Evolutionary conservation across 495 filamentous ascomycete species (phyloP), one percentile per base, ranked within the genome.

Genomic region (Thermothielavioides terrestris): DNA sequence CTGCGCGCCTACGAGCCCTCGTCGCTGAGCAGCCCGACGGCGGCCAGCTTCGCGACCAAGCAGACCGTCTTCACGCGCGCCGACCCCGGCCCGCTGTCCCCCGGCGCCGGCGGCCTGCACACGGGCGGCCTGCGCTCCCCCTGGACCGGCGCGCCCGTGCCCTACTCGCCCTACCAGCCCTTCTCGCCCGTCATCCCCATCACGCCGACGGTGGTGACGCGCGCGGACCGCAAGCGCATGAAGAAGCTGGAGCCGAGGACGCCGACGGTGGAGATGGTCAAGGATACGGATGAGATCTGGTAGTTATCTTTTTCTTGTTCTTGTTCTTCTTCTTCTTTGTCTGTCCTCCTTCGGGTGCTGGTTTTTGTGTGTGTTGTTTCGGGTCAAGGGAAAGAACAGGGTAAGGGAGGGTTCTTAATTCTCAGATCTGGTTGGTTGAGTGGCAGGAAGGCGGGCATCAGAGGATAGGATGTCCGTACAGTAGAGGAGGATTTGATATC

Each of bases 81-180:
- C 6, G 28, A 15, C 6, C 42, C 32, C 11, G 75, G 77, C 4
- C 48, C 41, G 0, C 28, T 42, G 18, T 59, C 61, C 0, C 77
- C 84, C 30, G 62, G 72, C 20, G 72, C 71, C 3, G 70, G 69
- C 1, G 54, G 57, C 0, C 28, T 62, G 54, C 31, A 9, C 4
- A 67, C 67, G 10, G 78, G 50, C 9, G 31, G 72, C n/a, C 46
- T 75, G 53, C 69, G 68, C 39, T 80, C 80, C 7, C 86, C 86
- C 0, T 77, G 79, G 56, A 89, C 85, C 0, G 88, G 85, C 5
- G 78, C 85, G 34, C 81, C 88, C 1, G 73, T 77, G 28, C 90
- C 90, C 6, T 95, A 96, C 65, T 84, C 79, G 46, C 86, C 90
- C 5, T 96, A 96, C 60, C 92, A 94, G 77, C 90, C 90, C 0